Base-by-base conservation (phyloP, 1,139 yeast species). In the Zhuliangozyma blackwelliae region DNA sequence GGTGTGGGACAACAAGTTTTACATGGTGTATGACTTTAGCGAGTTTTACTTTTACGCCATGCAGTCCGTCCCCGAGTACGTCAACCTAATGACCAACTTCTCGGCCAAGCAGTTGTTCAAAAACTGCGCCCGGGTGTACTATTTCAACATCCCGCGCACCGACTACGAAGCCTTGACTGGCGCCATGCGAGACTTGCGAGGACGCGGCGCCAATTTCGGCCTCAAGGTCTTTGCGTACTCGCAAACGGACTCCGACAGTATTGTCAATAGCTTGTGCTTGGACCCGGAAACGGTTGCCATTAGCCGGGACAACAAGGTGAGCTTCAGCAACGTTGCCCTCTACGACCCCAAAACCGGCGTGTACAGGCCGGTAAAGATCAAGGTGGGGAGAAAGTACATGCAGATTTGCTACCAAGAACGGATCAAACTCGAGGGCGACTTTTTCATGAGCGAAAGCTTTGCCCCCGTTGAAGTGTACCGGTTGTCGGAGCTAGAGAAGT, bases 1-100 rank as follows among this genome's bases (percentile, higher is more conserved):
- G 51, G 72, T 85, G 35, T 86, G 95, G 95, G 79, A 80, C 19
- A 72, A 77, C 33, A 77, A 77, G 43, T 87, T 74, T 52, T 75
- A 77, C 43, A 43, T 82, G 40, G 73, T 87, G 6, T 54, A 79
- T 44, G 96, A 88, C 55, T 78, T 85, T 45, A 83, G 95, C 0
- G 82, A 81, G 16, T 79, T 71, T 50, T 53, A 68, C 35, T 39
- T 50, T 26, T 36, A 41, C 19, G 44, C 48, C 3, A 12, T 10
- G 4, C 12, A 21, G 3, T 27, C 19, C 5, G 40, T 37, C 1
- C 38, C 37, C 7, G 69, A 70, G 25, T 51, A 59, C 57, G 45
- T 58, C 42, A 25, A 48, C 50, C 52, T 77, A 10, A 49, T 70
- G 27, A 61, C 63, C 25, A 52, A 72, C 12, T 62, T 59, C 42